Base-by-base conservation (phyloP, 176 grass and related monocot species). In the Carex parvula region DNA sequence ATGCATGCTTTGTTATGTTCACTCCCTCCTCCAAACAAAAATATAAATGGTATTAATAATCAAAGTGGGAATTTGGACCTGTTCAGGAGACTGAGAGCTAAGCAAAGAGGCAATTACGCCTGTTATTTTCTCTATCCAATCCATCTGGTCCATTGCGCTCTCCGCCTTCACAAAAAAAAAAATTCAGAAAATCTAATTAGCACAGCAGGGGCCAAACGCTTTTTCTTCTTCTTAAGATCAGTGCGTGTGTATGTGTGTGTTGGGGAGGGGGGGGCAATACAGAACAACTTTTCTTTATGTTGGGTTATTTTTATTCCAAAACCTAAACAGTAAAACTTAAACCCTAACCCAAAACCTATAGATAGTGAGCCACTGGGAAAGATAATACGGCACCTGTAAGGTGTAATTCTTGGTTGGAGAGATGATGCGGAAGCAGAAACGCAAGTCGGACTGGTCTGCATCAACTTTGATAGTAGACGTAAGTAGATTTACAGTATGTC, bases 91-190 rank as follows among this genome's bases (percentile, higher is more conserved):
- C 52, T 99, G 97, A 63, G 97, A 99, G 41, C 93, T 99, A 70
- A 99, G 89, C 76, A 99, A 91, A 79, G 93, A 99, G 60, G 97
- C 97, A 68, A 99, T 99, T 74, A 99, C 97, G 1, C 97, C 93
- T 74, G 97, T 99, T 71, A 99, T 99, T 86, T 99, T 99, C 90
- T 99, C 97, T 92, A 99, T 95, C 97, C 97, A 99, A 88, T 99
- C 97, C 93, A 99, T 94, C 90, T 99, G 97, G 86, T 99, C 97
- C 93, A 92, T 94, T 79, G 97, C 88, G 84, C 91, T 99, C 84
- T 99, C 97, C 80, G 97, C 97, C 97, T 99, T 85, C 79, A 70
- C 2, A 12, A 50, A 68, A 79, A 84, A 65, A 89, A 62, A 81
- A 2, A 29, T 87, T 90, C 39, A 91, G 33, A 64, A 48, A 21